Base-by-base conservation (phyloP, 1,139 yeast genomes). In the Protomyces gravidus region DNA sequence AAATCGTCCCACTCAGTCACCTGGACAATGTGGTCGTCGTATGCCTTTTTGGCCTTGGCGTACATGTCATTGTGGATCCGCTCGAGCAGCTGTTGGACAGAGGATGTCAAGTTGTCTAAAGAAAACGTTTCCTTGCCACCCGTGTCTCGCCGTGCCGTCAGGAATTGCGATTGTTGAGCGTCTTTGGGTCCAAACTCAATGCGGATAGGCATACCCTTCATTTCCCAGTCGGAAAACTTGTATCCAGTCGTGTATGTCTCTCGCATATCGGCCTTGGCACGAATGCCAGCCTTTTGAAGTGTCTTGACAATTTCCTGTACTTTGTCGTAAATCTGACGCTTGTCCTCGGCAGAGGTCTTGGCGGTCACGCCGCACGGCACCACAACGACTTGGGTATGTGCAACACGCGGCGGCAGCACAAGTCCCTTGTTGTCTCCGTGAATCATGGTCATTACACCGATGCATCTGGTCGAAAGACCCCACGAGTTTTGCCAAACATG, bases 361-460 rank as follows among this genome's bases (percentile, higher is more conserved):
- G 85, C 83, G 57, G 97, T 90, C 69, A 94, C 77, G 65, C 99
- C 99, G 64, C 90, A 95, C 65, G 99, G 97, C 65, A 94, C 83
- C 60, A 92, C 85, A 61, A 89, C 95, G 63, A 83, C 90, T 78
- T 94, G 99, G 70, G 77, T 79, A 75, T 86, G 94, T 25, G 99
- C 89, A 40, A 92, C 97, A 71, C 96, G 82, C 68, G 99, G 99
- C 64, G 99, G 99, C 68, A 94, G 80, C 53, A 94, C 98, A 69
- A 94, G 80, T 72, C 99, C 99, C 79, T 89, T 90, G 80, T 94
- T 90, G 76, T 94, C 99, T 46, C 97, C 89, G 74, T 94, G 99
- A 63, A 89, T 83, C 99, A 94, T 94, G 64, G 89, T 86, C 98
- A 92, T 92, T 67, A 94, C 98, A 80, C 99, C 99, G 72, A 94